phyloP scores from a whole-genome alignment of 495 filamentous ascomycete species.

The Penicillium verhagenii region DNA sequence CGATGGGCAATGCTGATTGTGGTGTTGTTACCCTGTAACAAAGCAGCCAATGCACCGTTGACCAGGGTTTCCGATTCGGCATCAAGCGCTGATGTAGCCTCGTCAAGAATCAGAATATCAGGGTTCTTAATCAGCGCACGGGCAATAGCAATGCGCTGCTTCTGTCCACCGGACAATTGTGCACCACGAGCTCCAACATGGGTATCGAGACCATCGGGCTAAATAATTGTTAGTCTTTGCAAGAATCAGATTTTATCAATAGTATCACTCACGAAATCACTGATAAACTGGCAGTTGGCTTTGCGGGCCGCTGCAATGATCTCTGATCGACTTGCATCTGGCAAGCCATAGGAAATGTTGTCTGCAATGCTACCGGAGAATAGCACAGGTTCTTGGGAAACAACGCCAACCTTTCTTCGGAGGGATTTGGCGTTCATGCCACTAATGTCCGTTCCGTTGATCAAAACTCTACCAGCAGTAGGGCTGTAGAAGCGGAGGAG shows the following conservation, averaged over 20 bases:
- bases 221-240: slow-evolving; percentile 11
- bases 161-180: slow-evolving; percentile 93
- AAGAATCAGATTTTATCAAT: not conserved
- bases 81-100: slow-evolving; percentile 90
- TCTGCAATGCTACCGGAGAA: slow-evolving; percentile 96
- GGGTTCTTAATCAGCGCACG: slow-evolving; percentile 92
- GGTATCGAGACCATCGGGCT: slow-evolving; percentile 92
- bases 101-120: slow-evolving; percentile 94
- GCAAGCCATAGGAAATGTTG: slow-evolving; percentile 93
- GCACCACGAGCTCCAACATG: slow-evolving; percentile 89
- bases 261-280: slow-evolving; percentile 72
- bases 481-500: slow-evolving; percentile 90
- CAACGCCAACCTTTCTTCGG: slow-evolving; percentile 90
- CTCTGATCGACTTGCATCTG: slow-evolving; percentile 71
- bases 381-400: slow-evolving; percentile 91
- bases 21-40: slow-evolving; percentile 83
- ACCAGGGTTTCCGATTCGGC: slow-evolving; percentile 97
- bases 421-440: slow-evolving; percentile 91
- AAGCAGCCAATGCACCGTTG: slow-evolving; percentile 77
- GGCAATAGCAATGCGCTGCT: slow-evolving; percentile 96
- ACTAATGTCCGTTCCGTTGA: slow-evolving; percentile 81
- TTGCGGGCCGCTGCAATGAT: slow-evolving; percentile 85
- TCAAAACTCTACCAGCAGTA: slow-evolving; percentile 70
- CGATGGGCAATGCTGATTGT: slow-evolving; percentile 97
- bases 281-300: slow-evolving; percentile 96